phyloP scores from a whole-genome alignment of 345 rosid species.

The Nephelium lappaceum region DNA sequence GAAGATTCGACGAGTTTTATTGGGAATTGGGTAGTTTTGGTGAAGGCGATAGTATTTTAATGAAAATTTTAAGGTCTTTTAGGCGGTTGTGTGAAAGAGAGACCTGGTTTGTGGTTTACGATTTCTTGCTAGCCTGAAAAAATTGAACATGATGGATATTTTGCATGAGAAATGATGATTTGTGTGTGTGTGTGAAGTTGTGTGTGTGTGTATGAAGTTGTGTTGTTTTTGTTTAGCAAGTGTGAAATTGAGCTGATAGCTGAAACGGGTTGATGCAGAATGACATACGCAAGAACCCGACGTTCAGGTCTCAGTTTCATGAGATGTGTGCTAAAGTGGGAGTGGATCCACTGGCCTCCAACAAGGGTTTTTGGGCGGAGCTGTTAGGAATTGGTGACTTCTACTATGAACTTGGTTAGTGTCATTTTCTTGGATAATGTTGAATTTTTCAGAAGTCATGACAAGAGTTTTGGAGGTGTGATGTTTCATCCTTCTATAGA shows the following conservation, averaged over 20 bases:
- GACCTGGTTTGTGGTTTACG: background rate
- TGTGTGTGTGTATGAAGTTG: background rate
- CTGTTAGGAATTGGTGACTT: conserved; percentile 96
- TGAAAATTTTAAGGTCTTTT: background rate
- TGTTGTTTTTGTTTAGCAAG: background rate
- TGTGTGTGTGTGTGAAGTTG: background rate
- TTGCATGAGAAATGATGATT: background rate
- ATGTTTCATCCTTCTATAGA: background rate
- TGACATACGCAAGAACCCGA: conserved; percentile 78
- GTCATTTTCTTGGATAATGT: background rate
- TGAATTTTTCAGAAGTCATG: background rate
- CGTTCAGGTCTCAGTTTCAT: conserved; percentile 81
- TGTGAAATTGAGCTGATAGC: conserved; percentile 8
- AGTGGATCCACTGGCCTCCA: conserved; percentile 93
- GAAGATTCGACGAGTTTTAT: no score
- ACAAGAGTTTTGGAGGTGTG: background rate
- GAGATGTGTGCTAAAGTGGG: conserved; percentile 95
- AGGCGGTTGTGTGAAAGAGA: background rate
- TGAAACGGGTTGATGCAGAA: conserved; percentile 49
- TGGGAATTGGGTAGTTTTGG: no score
- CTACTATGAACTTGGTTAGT: conserved; percentile 88
- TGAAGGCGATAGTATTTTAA: background rate
- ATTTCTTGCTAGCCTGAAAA: no score
- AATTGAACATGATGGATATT: background rate
- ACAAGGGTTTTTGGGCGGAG: conserved; percentile 98